Evolutionary conservation across 306 rosid genomes (phyloP), one percentile per base, ranked within the genome.

Genomic region (Rosa chinensis): DNA sequence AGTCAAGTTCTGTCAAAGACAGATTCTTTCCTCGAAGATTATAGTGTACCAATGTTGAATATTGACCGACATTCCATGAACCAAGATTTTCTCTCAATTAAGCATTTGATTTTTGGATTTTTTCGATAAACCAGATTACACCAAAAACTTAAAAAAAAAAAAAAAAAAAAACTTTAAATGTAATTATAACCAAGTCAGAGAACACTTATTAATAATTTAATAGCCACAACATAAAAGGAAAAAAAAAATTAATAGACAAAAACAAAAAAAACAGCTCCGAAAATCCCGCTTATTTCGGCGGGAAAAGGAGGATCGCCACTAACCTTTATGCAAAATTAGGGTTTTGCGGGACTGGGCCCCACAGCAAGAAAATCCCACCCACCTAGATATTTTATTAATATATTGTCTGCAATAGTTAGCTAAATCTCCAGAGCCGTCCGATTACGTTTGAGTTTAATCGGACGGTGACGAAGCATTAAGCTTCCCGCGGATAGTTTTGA

Each of bases 251-350:
- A 61, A 43, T 35, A 6, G 43, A 10, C 39, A 5, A 28, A 16
- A 14, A 32, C 0, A 48, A 12, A 63, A 16, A 14, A 32, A 6
- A 48, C 14, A 35, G 5, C 72, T 32, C 88, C 94, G 85, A 86
- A 85, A 87, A 72, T 93, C 78, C 77, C 87, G 92, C 84, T 86
- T 79, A 79, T 86, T 87, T 87, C 90, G 90, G 94, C 89, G 91
- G 91, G 88, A 88, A 89, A 79, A 80, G 61, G 70, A 32, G 79
- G 28, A 42, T n/a, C 5, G 14, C 68, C 58, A 12, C 35, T 61
- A 6, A 9, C 58, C 75, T 48, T 70, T 70, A 1, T 48, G 44
- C 56, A 70, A 70, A 48, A 44, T 13, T 62, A 75, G 79, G 79
- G 79, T 28, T 75, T 75, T 45, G 71, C n/a, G 9, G 1, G 10